phyloP scores from a whole-genome alignment of 176 grass and related monocot genomes.

The Luzula sylvatica region DNA sequence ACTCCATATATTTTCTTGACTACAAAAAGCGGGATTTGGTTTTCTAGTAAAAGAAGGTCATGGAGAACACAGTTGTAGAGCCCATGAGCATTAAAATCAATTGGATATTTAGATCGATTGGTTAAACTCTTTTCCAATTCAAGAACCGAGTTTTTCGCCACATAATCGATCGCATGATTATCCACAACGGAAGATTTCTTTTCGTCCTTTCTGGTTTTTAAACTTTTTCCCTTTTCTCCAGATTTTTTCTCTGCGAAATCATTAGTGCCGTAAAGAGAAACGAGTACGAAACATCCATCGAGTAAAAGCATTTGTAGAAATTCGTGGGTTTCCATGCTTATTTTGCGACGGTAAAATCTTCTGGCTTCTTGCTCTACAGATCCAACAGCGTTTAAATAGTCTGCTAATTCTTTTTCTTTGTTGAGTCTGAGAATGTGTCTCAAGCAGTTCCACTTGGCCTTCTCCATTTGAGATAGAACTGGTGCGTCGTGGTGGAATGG shows the following conservation, averaged over 20 bases:
- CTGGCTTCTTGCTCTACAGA: neutral
- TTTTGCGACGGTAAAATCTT: neutral
- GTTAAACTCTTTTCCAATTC: neutral
- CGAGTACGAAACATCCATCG: neutral
- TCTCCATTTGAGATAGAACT: neutral
- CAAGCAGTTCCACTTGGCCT: slow-evolving; percentile 8
- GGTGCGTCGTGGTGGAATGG: neutral
- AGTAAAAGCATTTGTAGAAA: neutral
- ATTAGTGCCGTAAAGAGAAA: neutral
- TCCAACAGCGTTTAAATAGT: neutral
- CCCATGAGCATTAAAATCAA: neutral
- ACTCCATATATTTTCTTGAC: neutral
- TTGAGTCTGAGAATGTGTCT: neutral
- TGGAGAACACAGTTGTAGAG: neutral
- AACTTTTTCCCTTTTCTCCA: neutral
- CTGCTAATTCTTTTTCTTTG: neutral
- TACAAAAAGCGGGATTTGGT: slow-evolving; percentile 5
- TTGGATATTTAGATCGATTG: too few species aligned
- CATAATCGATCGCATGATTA: neutral
- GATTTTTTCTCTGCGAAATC: neutral
- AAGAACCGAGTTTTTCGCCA: neutral
- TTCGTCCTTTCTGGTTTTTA: neutral
- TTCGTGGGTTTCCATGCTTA: neutral
- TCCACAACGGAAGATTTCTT: neutral
- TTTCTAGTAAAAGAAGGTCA: neutral